Conservation (phyloP, 768 basidiomycete species). For the Boletus sensibilis region DNA sequence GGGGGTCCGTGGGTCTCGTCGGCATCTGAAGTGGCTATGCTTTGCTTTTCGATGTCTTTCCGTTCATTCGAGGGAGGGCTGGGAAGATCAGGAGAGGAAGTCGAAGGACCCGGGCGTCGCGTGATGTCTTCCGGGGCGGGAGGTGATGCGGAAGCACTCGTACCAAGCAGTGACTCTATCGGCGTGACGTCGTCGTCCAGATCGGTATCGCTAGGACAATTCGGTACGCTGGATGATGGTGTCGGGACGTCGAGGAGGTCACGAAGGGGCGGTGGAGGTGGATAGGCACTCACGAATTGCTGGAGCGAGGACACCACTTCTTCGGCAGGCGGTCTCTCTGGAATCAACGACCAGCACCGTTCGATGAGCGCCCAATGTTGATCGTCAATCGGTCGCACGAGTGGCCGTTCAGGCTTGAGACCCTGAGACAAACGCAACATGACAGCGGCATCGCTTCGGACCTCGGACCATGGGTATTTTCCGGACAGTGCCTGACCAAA, state of each 20-base stretch:
- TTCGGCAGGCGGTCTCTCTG: not conserved
- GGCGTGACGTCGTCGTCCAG: no score
- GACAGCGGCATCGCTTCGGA: not conserved
- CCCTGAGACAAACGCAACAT: not conserved
- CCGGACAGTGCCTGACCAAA: not conserved
- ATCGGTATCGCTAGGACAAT: not conserved
- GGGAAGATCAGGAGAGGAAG: not conserved
- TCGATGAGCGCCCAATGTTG: slow-evolving; percentile 4
- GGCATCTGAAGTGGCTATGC: not conserved
- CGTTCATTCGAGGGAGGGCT: not conserved
- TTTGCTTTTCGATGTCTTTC: not conserved
- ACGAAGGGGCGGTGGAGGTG: not conserved
- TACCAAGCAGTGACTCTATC: not conserved
- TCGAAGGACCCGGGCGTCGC: not conserved
- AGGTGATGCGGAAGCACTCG: not conserved
- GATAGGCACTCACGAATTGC: not conserved
- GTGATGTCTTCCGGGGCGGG: not conserved
- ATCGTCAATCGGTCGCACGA: slow-evolving; percentile 1
- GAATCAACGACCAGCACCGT: slow-evolving; percentile 2
- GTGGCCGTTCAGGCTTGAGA: not conserved
- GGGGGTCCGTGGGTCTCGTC: not conserved
- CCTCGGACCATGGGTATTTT: not conserved
- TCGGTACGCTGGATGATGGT: not conserved
- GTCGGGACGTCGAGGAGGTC: not conserved
- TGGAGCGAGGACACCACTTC: not conserved